These are phyloP conservation scores for Zea luxurians DNA, from an alignment of 176 grass and related monocot species.

Conservation along the genomic window DNA sequence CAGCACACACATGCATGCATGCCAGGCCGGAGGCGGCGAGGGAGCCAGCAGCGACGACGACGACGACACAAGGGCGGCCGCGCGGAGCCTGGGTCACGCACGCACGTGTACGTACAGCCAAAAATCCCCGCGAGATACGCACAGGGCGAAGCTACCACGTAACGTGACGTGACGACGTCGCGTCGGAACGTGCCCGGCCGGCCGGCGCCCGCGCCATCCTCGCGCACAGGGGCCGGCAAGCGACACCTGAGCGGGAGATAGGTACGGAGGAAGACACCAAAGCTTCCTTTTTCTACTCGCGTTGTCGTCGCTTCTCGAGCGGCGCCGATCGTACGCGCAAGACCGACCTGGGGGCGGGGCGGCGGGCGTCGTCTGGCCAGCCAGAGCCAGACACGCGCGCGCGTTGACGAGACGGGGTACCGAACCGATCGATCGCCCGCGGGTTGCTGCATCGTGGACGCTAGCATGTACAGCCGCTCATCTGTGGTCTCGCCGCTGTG, in stretches of 20 bases:
- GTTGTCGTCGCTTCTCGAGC: neutral
- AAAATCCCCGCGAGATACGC: slow-evolving; percentile 28
- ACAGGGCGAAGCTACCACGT: neutral
- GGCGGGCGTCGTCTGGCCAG: neutral
- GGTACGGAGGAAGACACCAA: slow-evolving; percentile 35
- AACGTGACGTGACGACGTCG: slow-evolving; percentile 17
- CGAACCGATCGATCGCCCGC: neutral
- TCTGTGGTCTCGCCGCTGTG: slow-evolving; percentile 44
- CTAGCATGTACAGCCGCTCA: slow-evolving; percentile 1
- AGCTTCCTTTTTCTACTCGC: slow-evolving; percentile 30
- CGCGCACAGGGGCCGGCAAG: slow-evolving; percentile 29
- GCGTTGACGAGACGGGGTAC: slow-evolving; percentile 23
- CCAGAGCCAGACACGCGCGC: neutral
- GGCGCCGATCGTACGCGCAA: neutral
- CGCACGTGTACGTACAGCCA: slow-evolving; percentile 48
- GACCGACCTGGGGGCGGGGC: neutral
- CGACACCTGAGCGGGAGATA: slow-evolving; percentile 20
- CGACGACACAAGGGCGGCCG: slow-evolving; percentile 4
- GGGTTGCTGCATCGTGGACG: neutral
- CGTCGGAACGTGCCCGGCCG: slow-evolving; percentile 37
- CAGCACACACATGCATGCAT: neutral
- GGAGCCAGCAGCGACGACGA: neutral
- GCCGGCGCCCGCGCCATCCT: slow-evolving; percentile 35
- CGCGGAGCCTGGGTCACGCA: neutral
- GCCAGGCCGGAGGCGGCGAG: too few species aligned